A percentile compares a stretch with the other conserved stretches of the same genome.
These are phyloP conservation scores for Fonsecaea erecta DNA, from an alignment of 2,329 filamentous ascomycete species.

Conservation along the genomic window DNA sequence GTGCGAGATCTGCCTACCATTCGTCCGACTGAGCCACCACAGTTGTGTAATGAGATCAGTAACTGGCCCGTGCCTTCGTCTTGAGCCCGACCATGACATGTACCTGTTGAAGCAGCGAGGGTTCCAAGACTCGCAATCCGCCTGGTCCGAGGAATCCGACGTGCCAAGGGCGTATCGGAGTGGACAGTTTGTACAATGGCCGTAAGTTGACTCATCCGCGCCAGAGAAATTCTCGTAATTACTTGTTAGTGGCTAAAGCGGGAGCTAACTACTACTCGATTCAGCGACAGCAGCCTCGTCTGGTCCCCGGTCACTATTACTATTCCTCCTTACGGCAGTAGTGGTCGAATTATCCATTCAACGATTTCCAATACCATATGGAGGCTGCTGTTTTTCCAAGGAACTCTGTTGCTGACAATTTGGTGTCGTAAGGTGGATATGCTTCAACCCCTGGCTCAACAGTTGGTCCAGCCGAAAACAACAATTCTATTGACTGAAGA, in stretches of 20 bases:
- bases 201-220: conserved; percentile 9
- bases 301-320: neutral
- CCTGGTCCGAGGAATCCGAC: neutral
- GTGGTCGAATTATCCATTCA: conserved; percentile 4
- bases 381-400: neutral
- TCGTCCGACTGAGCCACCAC: neutral
- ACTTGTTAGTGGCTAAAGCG: neutral
- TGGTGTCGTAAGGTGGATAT: conserved; percentile 8
- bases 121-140: neutral
- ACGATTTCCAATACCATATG: neutral
- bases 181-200: neutral
- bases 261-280: conserved; percentile 1
- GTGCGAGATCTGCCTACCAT: neutral
- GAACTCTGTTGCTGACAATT: conserved; percentile 15
- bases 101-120: conserved; percentile 2
- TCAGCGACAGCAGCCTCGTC: conserved; percentile 4
- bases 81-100: neutral
- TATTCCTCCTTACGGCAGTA: conserved; percentile 2
- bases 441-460: neutral
- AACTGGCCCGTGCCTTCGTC: neutral
- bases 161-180: neutral
- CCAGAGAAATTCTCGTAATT: neutral
- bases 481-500: neutral
- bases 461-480: neutral
- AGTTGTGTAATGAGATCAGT: neutral